phyloP scores from a whole-genome alignment of 495 filamentous ascomycete genomes.

The Penicillium subrubescens region DNA sequence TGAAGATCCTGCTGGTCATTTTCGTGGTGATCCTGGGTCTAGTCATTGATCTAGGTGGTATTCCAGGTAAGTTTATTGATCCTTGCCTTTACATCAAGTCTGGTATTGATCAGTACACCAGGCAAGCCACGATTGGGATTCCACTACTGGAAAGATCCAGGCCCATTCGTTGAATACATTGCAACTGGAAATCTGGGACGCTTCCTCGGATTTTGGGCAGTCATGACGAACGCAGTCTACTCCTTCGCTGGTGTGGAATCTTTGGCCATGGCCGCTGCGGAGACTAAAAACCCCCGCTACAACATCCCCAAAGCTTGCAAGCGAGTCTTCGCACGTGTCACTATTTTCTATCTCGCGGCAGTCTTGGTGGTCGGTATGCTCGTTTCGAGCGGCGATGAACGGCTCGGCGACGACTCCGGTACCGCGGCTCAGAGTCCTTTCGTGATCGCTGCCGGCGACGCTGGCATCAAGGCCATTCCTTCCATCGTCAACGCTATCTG shows the following conservation, averaged over 20 bases:
- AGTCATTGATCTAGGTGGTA: conserved; percentile 45
- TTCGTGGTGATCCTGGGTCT: conserved; percentile 55
- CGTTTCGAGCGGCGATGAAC: conserved; percentile 47
- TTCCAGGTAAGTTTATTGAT: conserved; percentile 43
- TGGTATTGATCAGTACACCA: conserved; percentile 42
- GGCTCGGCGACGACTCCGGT: conserved; percentile 46
- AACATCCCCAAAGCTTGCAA: conserved; percentile 51
- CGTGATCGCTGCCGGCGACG: conserved; percentile 52
- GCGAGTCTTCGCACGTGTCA: conserved; percentile 45
- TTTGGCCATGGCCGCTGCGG: conserved; percentile 54
- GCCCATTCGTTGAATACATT: conserved; percentile 53
- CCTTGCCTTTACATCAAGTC: conserved; percentile 50
- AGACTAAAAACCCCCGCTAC: conserved; percentile 44
- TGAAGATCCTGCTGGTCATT: conserved; percentile 54
- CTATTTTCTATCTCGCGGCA: conserved; percentile 47
- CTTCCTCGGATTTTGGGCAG: conserved; percentile 62
- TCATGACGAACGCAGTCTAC: conserved; percentile 62
- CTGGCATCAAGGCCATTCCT: conserved; percentile 49
- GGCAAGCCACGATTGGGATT: conserved; percentile 41
- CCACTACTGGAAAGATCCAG: conserved; percentile 55
- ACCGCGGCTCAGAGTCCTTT: conserved; percentile 52
- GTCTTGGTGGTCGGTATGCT: conserved; percentile 51
- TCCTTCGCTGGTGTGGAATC: conserved; percentile 59
- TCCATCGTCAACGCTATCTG: conserved; percentile 55
- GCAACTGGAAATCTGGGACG: conserved; percentile 38